Percentiles rank a stretch among this genome's conserved stretches.
These are phyloP conservation scores for Penicillium roqueforti DNA, from an alignment of 495 filamentous ascomycete species.

Conservation along the genomic window DNA sequence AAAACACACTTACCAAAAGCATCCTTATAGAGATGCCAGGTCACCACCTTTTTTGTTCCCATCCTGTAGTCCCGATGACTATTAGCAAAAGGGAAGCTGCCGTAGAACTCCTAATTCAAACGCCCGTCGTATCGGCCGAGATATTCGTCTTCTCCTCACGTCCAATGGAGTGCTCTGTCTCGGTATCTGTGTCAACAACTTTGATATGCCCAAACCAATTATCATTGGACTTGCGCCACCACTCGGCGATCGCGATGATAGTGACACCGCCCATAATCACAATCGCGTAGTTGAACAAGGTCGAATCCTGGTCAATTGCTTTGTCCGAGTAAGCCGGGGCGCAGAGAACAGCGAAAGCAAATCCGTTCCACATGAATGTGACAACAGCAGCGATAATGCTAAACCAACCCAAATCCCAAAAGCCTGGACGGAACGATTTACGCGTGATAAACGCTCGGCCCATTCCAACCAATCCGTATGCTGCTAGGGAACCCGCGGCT, in stretches of 20 bases:
- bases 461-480: conserved; percentile 34
- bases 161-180: conserved; percentile 6
- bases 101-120: neutral
- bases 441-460: conserved; percentile 32
- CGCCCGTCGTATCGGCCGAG: neutral
- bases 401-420: conserved; percentile 32
- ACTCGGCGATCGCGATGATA: conserved; percentile 29
- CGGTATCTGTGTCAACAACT: conserved; percentile 15
- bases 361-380: conserved; percentile 36
- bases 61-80: neutral
- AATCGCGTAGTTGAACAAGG: conserved; percentile 35
- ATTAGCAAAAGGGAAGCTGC: neutral
- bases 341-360: conserved; percentile 34
- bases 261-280: conserved; percentile 38
- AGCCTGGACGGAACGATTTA: conserved; percentile 28
- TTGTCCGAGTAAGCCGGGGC: conserved; percentile 30
- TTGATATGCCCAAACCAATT: conserved; percentile 36
- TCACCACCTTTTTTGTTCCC: neutral
- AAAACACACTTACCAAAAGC: conserved; percentile 16
- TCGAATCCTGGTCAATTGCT: conserved; percentile 24
- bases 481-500: conserved; percentile 34
- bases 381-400: conserved; percentile 30
- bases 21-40: neutral
- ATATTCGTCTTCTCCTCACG: neutral
- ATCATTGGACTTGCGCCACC: conserved; percentile 33